Conservation (phyloP, 352 stramenopile genomes). For the Pythium volutum region DNA sequence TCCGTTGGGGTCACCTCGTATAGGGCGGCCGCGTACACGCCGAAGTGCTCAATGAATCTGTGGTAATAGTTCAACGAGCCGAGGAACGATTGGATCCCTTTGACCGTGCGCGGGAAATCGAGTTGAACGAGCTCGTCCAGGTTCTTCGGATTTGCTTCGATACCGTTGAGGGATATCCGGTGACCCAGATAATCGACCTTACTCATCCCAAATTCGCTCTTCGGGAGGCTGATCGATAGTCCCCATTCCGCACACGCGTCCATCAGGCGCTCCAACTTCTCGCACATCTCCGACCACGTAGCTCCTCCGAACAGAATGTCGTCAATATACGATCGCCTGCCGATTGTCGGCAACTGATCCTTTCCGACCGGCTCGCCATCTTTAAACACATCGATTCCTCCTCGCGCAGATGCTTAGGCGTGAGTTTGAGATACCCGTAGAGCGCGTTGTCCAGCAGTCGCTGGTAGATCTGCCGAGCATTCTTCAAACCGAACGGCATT, state of each 20-base stretch:
- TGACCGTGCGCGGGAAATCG: slow-evolving; percentile 10
- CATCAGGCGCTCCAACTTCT: slow-evolving; percentile 13
- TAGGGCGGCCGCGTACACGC: slow-evolving; percentile 10
- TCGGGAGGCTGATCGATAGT: slow-evolving; percentile 24
- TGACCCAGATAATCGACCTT: slow-evolving; percentile 23
- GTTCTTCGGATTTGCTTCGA: slow-evolving; percentile 22
- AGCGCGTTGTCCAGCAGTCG: slow-evolving; percentile 20
- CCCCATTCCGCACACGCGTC: slow-evolving; percentile 15
- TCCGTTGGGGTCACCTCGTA: slow-evolving; percentile 17
- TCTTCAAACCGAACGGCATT: slow-evolving; percentile 25
- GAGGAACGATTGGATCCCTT: slow-evolving; percentile 23
- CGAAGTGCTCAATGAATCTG: slow-evolving; percentile 21
- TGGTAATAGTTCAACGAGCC: slow-evolving; percentile 25
- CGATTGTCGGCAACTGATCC: neutral
- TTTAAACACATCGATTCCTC: slow-evolving; percentile 11
- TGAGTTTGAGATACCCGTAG: slow-evolving; percentile 9
- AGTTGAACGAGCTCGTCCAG: slow-evolving; percentile 5
- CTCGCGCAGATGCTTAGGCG: slow-evolving; percentile 5
- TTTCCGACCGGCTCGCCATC: neutral
- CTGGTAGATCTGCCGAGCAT: slow-evolving; percentile 26
- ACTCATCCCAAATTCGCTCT: slow-evolving; percentile 18
- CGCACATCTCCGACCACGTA: slow-evolving; percentile 16
- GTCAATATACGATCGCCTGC: slow-evolving; percentile 25
- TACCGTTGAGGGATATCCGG: neutral
- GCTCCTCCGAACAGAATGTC: slow-evolving; percentile 18